Evolutionary conservation across 805 yeast genomes (phyloP).

Genomic region (Saccharomycopsis olivae): DNA sequence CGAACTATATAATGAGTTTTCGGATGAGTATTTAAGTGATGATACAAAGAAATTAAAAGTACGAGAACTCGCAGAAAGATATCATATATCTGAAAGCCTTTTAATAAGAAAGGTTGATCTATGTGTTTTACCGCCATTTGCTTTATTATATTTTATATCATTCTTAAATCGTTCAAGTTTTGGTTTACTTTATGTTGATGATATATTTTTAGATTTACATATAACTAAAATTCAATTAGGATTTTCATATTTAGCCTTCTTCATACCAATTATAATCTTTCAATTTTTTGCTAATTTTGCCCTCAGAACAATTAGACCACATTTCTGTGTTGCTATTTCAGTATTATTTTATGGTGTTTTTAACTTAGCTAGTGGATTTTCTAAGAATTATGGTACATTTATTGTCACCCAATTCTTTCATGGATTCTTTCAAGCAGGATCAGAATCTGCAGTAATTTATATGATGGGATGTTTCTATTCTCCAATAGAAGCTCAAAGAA

Average conservation of each 20-base stretch:
- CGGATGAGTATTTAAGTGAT: slow-evolving; percentile 15
- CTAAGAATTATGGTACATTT: slow-evolving; percentile 44
- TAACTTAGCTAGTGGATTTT: slow-evolving; percentile 57
- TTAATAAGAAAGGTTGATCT: slow-evolving; percentile 54
- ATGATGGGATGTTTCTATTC: slow-evolving; percentile 56
- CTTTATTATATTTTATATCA: slow-evolving; percentile 56
- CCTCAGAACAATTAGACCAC: slow-evolving; percentile 51
- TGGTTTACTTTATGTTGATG: slow-evolving; percentile 61
- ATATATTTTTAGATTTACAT: slow-evolving; percentile 41
- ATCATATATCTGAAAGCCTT: too few relatives aligned
- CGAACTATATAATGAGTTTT: too few relatives aligned
- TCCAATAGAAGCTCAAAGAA: slow-evolving; percentile 52
- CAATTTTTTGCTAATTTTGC: slow-evolving; percentile 55
- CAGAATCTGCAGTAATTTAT: slow-evolving; percentile 69
- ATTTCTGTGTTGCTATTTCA: slow-evolving; percentile 49
- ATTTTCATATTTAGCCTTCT: slow-evolving; percentile 35
- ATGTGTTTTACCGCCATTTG: slow-evolving; percentile 60
- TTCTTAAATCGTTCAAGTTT: slow-evolving; percentile 69
- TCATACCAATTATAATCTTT: slow-evolving; percentile 55
- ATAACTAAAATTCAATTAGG: slow-evolving; percentile 43
- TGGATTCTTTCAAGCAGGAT: slow-evolving; percentile 60
- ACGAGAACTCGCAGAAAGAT: slow-evolving; percentile 23
- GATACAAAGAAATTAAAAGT: slow-evolving; percentile 9
- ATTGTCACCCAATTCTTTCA: slow-evolving; percentile 53
- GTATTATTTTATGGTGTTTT: slow-evolving; percentile 55